Evolutionary conservation across 148 eudicot genomes (phyloP), one percentile per base, ranked within the genome.

Genomic region (Spergularia marina): DNA sequence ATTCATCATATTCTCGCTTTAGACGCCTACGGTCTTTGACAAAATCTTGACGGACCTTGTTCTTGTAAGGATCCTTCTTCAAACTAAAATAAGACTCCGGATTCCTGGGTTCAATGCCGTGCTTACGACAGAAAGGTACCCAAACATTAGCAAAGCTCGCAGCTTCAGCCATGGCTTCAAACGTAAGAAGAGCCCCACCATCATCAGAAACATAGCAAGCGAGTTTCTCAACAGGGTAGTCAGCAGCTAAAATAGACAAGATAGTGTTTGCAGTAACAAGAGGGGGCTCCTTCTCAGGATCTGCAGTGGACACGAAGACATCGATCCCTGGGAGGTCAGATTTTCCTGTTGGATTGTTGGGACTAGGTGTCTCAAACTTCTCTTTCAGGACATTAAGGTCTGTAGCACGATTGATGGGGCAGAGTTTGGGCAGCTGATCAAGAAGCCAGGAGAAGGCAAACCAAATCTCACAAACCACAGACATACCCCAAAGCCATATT

Each of bases 141-240:
- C 98, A 93, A 13, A 70, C 67, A 79, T 89, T 84, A 16, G 98
- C 94, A 65, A 93, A 93, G 77, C 98, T 91, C 61, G 98, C 97
- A 51, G 98, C 98, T 82, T 93, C 98, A 44, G 98, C 98, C 96
- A 93, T 93, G 79, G 98, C 98, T 79, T 93, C 98, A 82, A 93
- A 93, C 36, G 94, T 93, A 72, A 93, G 85, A 81, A 93, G 97
- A 20, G 98, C 92, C 57, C 97, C 98, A 74, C 98, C 98, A 70
- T 93, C 98, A 70, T 93, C 98, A 67, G 98, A 93, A 69, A 93
- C 94, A 84, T 91, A 91, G 82, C 98, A 93, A 64, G 98, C 78
- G 44, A 93, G 94, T 84, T 93, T 93, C 77, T 93, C 98, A 8
- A 93, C 97, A 3, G 98, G 98, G 77, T 93, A 93, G 75, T 93